These are phyloP conservation scores for Ramaria sp. DNA, from an alignment of 768 basidiomycete species.

Conservation along the genomic window DNA sequence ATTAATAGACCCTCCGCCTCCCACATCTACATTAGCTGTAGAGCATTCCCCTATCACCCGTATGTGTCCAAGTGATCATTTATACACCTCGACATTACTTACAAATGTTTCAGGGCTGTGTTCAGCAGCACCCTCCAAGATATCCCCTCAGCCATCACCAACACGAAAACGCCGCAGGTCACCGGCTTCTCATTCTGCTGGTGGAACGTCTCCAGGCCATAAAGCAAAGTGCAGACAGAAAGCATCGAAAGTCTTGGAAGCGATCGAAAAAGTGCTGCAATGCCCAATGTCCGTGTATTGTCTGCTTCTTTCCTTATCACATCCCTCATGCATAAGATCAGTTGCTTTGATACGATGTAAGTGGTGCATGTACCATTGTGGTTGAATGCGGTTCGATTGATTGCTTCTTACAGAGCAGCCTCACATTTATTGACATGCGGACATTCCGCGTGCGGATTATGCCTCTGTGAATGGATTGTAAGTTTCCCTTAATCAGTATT, in stretches of 20 bases:
- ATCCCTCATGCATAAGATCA: constrained; percentile 17
- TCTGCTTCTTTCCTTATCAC: neutral
- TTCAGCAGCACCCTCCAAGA: neutral
- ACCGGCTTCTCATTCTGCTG: neutral
- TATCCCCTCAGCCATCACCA: too few relatives aligned
- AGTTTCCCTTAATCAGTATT: constrained; percentile 12
- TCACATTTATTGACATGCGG: constrained; percentile 66
- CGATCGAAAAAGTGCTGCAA: constrained; percentile 53
- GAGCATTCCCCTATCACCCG: neutral
- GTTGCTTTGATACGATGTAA: constrained; percentile 66
- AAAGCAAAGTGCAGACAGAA: constrained; percentile 34
- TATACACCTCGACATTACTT: neutral
- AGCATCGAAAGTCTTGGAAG: constrained; percentile 25
- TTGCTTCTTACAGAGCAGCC: constrained; percentile 34
- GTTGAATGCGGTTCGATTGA: constrained; percentile 4
- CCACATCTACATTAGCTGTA: neutral
- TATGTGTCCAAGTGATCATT: neutral
- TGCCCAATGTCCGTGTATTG: constrained; percentile 56
- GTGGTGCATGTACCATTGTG: constrained; percentile 15
- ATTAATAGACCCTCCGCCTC: neutral
- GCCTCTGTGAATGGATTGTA: constrained; percentile 55
- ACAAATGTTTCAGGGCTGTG: neutral
- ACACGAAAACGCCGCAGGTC: neutral
- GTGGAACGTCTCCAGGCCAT: constrained; percentile 20
- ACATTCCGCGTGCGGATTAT: constrained; percentile 62